Base-by-base conservation (phyloP, 2,329 filamentous ascomycete genomes). In the Delphinella strobiligena region DNA sequence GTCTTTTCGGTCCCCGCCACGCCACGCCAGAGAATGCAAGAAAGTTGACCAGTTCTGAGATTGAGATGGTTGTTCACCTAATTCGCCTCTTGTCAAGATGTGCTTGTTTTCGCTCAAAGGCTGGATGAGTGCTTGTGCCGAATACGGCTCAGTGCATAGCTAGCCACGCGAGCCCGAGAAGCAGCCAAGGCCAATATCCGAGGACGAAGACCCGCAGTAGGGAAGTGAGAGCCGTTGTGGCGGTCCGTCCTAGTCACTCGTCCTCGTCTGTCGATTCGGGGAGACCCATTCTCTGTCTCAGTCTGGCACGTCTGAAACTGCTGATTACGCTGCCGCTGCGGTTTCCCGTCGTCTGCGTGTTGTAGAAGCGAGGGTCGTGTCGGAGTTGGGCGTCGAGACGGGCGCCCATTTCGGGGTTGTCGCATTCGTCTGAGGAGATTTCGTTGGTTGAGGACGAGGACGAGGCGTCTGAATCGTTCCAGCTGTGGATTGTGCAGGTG, bases 401-500 rank as follows among this genome's bases (percentile, higher is more conserved):
- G 10, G 66, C 63, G 0, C 77, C 76, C 67, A 78, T 72, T 11
- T 38, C 36, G 8, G 49, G 69, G 12, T 27, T 27, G 22, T 27
- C 22, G 22, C 22, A 27, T 27, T 27, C 22, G 5, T 68, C 67
- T 2, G 69, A 30, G 14, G 33, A 37, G 0, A 71, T 66, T 47
- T 85, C 79, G 44, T 85, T 86, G 22, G 22, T 12, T 7, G 22
- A 27, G 22, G 22, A 7, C 7, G 22, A 27, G 22, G 22, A 7
- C 7, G 22, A 12, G 9, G 35, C 31, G 14, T 31, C 35, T 1
- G 71, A 66, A 47, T 86, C 79, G 45, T 86, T 86, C 70, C 80
- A 91, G 1, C 75, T 75, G 55, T 93, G 86, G 14, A 89, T 58
- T 0, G 81, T 81, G 46, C 82, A 86, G 1, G 84, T 89, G 10